Evolutionary conservation across 2,329 filamentous ascomycete species (phyloP).

Genomic region (Cercospora zeae-maydis): DNA sequence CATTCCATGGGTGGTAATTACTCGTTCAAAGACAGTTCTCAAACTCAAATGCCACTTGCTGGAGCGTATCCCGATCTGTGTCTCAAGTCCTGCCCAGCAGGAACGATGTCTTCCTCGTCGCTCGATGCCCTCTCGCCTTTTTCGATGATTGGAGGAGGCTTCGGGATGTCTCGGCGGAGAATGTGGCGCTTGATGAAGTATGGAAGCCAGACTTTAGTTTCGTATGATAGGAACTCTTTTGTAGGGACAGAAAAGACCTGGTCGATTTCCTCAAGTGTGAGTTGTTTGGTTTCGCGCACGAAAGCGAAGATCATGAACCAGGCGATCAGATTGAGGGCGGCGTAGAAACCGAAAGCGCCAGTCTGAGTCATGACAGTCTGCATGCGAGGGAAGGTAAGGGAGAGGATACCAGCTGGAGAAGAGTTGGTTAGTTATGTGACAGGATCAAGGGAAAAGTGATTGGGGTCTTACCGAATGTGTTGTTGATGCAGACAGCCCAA

Average conservation of each 20-base stretch:
- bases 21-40: not conserved
- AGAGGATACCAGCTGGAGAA: conserved; percentile 41
- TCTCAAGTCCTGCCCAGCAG: not conserved
- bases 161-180: conserved; percentile 37
- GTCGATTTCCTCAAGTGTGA: conserved; percentile 49
- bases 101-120: conserved; percentile 6
- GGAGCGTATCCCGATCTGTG: not conserved
- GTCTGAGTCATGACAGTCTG: conserved; percentile 48
- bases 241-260: conserved; percentile 55
- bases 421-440: conserved; percentile 24
- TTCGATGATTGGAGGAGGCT: conserved; percentile 41
- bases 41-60: not conserved
- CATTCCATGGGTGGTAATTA: not conserved
- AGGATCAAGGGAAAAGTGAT: too few relatives aligned
- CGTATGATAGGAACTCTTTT: conserved; percentile 39
- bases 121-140: conserved; percentile 22
- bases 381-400: conserved; percentile 48
- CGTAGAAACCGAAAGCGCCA: conserved; percentile 57
- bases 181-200: conserved; percentile 44
- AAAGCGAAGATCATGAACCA: conserved; percentile 50
- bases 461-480: conserved; percentile 39
- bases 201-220: conserved; percentile 40
- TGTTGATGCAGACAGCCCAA: conserved; percentile 58
- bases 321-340: conserved; percentile 55
- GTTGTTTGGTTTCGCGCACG: conserved; percentile 48